Evolutionary conservation across 441 rosid species (phyloP).

Genomic region (Manihot esculenta): DNA sequence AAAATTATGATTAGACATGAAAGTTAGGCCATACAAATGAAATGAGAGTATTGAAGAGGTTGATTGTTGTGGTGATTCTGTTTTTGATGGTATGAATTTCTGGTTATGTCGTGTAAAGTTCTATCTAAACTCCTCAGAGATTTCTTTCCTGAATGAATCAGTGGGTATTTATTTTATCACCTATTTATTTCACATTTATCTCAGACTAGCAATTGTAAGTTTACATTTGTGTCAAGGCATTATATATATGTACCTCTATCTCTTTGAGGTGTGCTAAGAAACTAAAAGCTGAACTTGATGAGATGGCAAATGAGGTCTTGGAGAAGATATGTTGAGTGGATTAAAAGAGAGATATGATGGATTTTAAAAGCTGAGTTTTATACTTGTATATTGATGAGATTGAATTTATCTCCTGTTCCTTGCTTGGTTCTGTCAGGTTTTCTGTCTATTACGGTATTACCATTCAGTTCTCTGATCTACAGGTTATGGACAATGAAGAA

Average conservation of each 20-base stretch:
- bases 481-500: neutral
- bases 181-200: too few species aligned
- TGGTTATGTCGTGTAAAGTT: neutral
- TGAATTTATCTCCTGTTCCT: neutral
- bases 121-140: too few species aligned
- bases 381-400: neutral
- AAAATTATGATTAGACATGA: neutral
- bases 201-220: too few species aligned
- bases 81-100: neutral
- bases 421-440: neutral
- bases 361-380: neutral
- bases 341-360: neutral
- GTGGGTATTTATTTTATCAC: too few species aligned
- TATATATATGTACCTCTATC: too few species aligned
- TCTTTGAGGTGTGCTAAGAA: neutral
- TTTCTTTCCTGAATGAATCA: too few species aligned
- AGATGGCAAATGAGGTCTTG: neutral
- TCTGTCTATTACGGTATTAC: neutral
- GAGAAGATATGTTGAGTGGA: neutral
- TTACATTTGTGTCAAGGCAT: neutral
- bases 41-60: neutral
- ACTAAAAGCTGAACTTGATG: slow-evolving; percentile 1
- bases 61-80: neutral
- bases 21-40: neutral
- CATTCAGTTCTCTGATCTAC: neutral